phyloP scores from a whole-genome alignment of 805 yeast genomes.

The Lipomyces sp. region DNA sequence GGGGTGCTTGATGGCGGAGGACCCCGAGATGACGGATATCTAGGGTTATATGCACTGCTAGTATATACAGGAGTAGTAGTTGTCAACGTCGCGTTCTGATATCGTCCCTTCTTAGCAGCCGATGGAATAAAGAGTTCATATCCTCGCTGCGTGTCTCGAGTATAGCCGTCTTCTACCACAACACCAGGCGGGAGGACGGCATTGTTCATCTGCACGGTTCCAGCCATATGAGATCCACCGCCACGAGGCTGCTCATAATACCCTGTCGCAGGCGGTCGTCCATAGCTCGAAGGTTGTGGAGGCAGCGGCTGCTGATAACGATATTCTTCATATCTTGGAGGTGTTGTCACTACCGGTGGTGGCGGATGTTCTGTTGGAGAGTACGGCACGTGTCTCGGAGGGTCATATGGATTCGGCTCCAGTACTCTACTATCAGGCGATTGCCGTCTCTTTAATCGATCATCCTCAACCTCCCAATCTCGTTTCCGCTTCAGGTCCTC shows the following conservation, averaged over 20 bases:
- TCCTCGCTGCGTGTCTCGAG: constrained; percentile 30
- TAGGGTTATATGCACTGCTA: background rate
- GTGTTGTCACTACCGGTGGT: background rate
- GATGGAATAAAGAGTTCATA: constrained; percentile 34
- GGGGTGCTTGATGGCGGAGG: background rate
- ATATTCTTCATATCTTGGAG: background rate
- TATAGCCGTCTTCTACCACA: constrained; percentile 28
- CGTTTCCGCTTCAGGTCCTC: constrained; percentile 24
- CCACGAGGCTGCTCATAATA: constrained; percentile 3
- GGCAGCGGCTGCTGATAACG: background rate
- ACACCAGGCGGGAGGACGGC: constrained; percentile 17
- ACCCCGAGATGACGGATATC: background rate
- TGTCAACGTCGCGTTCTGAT: constrained; percentile 1
- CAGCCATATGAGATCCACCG: background rate
- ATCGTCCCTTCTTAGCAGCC: constrained; percentile 27
- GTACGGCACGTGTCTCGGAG: constrained; percentile 1
- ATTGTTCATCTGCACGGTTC: constrained; percentile 10
- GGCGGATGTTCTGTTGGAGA: constrained; percentile 3
- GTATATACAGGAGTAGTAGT: constrained; percentile 6
- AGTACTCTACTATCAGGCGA: background rate
- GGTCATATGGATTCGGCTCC: background rate
- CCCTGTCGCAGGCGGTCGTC: background rate
- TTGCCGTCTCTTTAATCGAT: background rate
- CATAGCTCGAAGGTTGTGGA: background rate
- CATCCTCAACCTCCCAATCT: constrained; percentile 5